These are phyloP conservation scores for Amylocystis lapponica DNA, from an alignment of 768 basidiomycete species.

Conservation along the genomic window DNA sequence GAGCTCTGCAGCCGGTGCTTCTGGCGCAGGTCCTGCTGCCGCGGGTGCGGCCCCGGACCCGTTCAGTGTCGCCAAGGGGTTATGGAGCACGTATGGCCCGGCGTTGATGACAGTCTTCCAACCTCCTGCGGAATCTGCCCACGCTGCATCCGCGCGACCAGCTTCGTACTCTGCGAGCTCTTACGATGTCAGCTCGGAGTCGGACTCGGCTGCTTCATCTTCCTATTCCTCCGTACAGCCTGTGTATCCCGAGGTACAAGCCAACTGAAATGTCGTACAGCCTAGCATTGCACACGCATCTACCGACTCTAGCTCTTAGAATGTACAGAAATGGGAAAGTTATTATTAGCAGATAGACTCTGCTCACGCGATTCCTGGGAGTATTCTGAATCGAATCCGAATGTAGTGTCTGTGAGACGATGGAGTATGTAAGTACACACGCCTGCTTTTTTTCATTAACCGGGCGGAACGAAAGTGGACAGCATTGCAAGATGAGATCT, in stretches of 20 bases:
- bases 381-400: too few species aligned
- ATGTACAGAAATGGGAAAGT: too few species aligned
- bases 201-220: constrained; percentile 8
- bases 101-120: constrained; percentile 28
- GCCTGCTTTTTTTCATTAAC: too few species aligned
- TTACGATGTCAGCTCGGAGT: constrained; percentile 12
- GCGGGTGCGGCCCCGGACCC: constrained; percentile 16
- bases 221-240: constrained; percentile 14
- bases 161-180: constrained; percentile 12
- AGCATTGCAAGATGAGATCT: background rate
- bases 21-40: constrained; percentile 9
- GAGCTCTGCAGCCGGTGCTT: constrained; percentile 14
- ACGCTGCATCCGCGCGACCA: constrained; percentile 5
- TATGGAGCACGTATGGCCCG: constrained; percentile 35
- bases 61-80: constrained; percentile 16
- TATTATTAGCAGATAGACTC: too few species aligned
- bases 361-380: too few species aligned
- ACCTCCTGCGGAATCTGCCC: constrained; percentile 8
- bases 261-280: too few species aligned
- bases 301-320: too few species aligned
- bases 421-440: too few species aligned
- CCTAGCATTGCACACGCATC: too few species aligned
- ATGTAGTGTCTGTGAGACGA: too few species aligned
- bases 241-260: constrained; percentile 39
- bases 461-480: too few species aligned